These are phyloP conservation scores for Mayamaea pseudoterrestris DNA, from an alignment of 108 stramenopile genomes.

Conservation along the genomic window DNA sequence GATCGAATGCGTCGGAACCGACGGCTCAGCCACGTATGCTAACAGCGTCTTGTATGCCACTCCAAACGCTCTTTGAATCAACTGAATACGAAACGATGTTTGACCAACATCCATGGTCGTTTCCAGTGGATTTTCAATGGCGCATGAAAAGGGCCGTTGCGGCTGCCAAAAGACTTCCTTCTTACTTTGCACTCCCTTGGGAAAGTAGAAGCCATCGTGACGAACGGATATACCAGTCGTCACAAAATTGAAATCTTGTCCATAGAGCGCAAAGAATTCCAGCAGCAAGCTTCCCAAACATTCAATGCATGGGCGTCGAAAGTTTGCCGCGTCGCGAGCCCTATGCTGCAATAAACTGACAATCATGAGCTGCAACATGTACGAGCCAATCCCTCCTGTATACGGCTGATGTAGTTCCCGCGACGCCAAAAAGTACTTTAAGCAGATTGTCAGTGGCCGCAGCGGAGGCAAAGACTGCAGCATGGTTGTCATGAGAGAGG, in stretches of 20 bases:
- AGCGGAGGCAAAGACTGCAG: conserved; percentile 76
- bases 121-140: conserved; percentile 89
- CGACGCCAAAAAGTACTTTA: conserved; percentile 88
- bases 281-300: conserved; percentile 79
- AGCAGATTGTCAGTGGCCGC: conserved; percentile 83
- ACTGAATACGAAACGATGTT: conserved; percentile 57
- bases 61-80: conserved; percentile 72
- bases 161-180: conserved; percentile 50
- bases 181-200: conserved; percentile 51
- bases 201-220: conserved; percentile 80
- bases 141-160: conserved; percentile 42
- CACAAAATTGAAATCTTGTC: conserved; percentile 80
- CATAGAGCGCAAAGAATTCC: conserved; percentile 91
- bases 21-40: conserved; percentile 52
- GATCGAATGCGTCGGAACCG: conserved; percentile 37
- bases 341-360: conserved; percentile 79
- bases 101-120: conserved; percentile 64
- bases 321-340: conserved; percentile 29
- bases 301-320: conserved; percentile 10
- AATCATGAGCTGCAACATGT: conserved; percentile 84
- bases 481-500: conserved; percentile 61
- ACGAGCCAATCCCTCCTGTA: conserved; percentile 89
- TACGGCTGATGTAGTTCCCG: conserved; percentile 89
- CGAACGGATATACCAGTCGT: conserved; percentile 77
- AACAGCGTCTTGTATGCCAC: conserved; percentile 60